A percentile compares a stretch with the other conserved stretches of the same genome.
These are phyloP conservation scores for Leucosporidium scottii DNA, from an alignment of 768 basidiomycete genomes.

Conservation along the genomic window DNA sequence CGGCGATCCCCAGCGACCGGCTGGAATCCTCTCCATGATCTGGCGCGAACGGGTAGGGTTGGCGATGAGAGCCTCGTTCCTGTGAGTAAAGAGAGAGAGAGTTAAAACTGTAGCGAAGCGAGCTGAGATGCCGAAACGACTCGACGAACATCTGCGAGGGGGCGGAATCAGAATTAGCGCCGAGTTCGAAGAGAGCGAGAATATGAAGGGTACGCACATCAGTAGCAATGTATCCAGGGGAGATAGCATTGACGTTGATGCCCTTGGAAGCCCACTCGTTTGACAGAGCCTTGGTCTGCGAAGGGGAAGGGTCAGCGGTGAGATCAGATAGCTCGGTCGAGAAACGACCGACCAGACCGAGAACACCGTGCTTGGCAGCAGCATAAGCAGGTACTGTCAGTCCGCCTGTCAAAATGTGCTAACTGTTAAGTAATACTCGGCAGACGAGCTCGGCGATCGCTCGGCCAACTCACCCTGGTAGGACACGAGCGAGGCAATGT, in stretches of 20 bases:
- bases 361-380: conserved; percentile 72
- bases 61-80: conserved; percentile 62
- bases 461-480: conserved; percentile 23
- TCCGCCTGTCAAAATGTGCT: conserved; percentile 41
- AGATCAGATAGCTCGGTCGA: conserved; percentile 32
- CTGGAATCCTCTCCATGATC: conserved; percentile 67
- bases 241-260: conserved; percentile 80
- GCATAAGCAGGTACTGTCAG: conserved; percentile 81
- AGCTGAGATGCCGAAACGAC: no score
- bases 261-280: conserved; percentile 90
- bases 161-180: background rate
- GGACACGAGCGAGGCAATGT: conserved; percentile 51
- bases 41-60: conserved; percentile 62
- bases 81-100: conserved; percentile 49
- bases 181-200: background rate
- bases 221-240: conserved; percentile 43
- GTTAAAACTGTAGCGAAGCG: no score
- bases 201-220: no score
- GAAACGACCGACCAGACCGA: conserved; percentile 36
- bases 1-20: conserved; percentile 58
- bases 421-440: background rate
- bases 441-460: background rate
- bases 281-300: conserved; percentile 68
- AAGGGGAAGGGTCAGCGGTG: conserved; percentile 46
- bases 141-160: conserved; percentile 38